Percentiles rank a stretch among this genome's conserved stretches.
phyloP scores from a whole-genome alignment of 352 stramenopile genomes.

The Ophiocytium majus region DNA sequence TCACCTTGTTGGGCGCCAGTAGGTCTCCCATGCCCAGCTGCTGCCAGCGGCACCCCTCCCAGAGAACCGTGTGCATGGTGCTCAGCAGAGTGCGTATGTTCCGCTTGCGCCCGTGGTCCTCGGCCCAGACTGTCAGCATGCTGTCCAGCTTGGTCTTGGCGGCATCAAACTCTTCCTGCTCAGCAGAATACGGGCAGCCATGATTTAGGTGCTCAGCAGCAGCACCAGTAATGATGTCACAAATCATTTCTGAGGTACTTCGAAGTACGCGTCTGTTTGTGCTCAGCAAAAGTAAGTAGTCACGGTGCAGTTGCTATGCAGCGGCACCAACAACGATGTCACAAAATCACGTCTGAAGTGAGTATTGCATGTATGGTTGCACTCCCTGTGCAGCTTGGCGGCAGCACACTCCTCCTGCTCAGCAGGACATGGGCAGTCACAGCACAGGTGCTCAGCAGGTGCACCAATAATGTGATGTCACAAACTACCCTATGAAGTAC shows the following conservation, averaged over 20 bases:
- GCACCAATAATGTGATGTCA: not conserved
- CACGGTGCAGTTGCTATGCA: too few species aligned
- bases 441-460: not conserved
- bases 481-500: too few species aligned
- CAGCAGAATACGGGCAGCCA: not conserved
- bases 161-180: slow-evolving; percentile 48
- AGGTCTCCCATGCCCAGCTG: slow-evolving; percentile 80
- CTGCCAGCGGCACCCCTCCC: slow-evolving; percentile 77
- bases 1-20: slow-evolving; percentile 67
- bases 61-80: slow-evolving; percentile 85
- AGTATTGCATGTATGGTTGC: too few species aligned
- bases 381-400: slow-evolving; percentile 40
- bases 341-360: too few species aligned
- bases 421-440: not conserved
- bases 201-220: too few species aligned
- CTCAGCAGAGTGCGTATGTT: slow-evolving; percentile 82
- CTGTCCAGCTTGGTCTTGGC: slow-evolving; percentile 42
- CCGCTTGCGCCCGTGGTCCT: slow-evolving; percentile 65
- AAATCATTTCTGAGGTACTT: too few species aligned
- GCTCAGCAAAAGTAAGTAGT: too few species aligned
- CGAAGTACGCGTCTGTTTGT: too few species aligned
- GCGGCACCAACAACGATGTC: too few species aligned
- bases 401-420: slow-evolving; percentile 40
- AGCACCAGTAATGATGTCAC: too few species aligned
- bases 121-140: slow-evolving; percentile 41